phyloP scores from a whole-genome alignment of 306 rosid species.

The Erythrophleum fordii region DNA sequence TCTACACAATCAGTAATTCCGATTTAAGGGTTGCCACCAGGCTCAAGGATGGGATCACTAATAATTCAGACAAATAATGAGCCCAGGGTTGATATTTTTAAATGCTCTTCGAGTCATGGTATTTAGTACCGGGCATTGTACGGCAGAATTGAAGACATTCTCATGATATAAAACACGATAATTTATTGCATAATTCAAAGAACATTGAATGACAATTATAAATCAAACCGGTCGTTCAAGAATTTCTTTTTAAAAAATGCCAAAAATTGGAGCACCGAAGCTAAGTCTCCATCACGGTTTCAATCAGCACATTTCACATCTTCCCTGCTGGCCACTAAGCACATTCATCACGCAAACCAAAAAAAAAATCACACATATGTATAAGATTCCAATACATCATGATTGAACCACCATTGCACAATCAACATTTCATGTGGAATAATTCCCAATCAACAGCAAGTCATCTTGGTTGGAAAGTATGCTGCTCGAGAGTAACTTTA shows the following conservation, averaged over 20 bases:
- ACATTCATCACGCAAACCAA: conserved; percentile 56
- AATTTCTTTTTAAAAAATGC: conserved; percentile 1
- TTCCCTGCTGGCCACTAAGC: conserved; percentile 73
- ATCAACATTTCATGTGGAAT: conserved; percentile 54
- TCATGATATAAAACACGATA: conserved; percentile 11
- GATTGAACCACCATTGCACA: conserved; percentile 56
- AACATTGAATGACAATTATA: conserved; percentile 18
- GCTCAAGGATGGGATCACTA: neutral
- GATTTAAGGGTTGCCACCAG: neutral
- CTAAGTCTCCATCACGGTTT: conserved; percentile 64
- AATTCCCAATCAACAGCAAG: conserved; percentile 64
- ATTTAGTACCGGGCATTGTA: conserved; percentile 2
- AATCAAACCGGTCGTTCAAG: conserved; percentile 31
- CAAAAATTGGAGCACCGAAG: conserved; percentile 50
- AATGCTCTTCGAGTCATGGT: neutral
- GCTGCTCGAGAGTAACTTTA: conserved; percentile 50
- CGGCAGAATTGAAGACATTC: conserved; percentile 6
- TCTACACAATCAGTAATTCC: neutral
- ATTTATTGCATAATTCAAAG: conserved; percentile 27
- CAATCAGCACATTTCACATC: conserved; percentile 60
- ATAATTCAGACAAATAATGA: conserved; percentile 6
- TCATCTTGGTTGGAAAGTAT: conserved; percentile 66
- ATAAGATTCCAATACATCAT: conserved; percentile 60
- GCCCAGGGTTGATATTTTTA: conserved; percentile 6
- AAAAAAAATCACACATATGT: conserved; percentile 56